Evolutionary conservation across 495 filamentous ascomycete genomes (phyloP), one percentile per base, ranked within the genome.

Genomic region (Xanthoparmelia taractica): DNA sequence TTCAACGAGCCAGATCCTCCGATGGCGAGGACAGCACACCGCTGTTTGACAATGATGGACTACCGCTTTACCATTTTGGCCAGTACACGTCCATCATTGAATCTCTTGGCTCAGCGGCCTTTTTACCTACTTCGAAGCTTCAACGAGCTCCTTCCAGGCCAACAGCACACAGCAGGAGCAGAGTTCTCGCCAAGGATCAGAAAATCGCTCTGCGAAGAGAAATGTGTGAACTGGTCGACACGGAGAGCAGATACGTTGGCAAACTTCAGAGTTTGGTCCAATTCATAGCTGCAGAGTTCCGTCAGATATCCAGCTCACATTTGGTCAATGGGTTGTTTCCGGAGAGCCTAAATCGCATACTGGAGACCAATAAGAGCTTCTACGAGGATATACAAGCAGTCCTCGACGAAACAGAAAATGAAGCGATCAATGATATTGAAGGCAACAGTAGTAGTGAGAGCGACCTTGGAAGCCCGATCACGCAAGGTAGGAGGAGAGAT

Each of bases 201-300:
- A 92, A 95, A 69, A 82, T 92, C 60, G 85, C 86, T 47, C 73
- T 97, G 61, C 85, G 92, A 58, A 84, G 90, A 65, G 92, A 96
- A 70, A 87, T 99, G 85, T 88, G 85, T 66, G 94, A 99, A 72
- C 71, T 97, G 62, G 82, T 96, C 33, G 90, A 96, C 68, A 99
- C 94, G 0, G 94, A 99, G 74, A 90, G 93, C 69, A 85, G 89
- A 68, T 99, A 97, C 74, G 91, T 97, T 38, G 77, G 80, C 70
- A 96, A 96, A 70, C 68, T 97, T 41, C 84, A 88, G 65, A 87
- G 92, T 54, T 77, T 98, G 55, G 85, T 95, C 50, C 85, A 88
- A 59, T 84, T 84, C 65, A 82, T 96, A 23, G 82, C 82, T 27
- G 82, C 84, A 58, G 89, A 93, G 58, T 91, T 88, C 69, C 85